phyloP scores from a whole-genome alignment of 768 basidiomycete genomes.

The Myochromella boudieri region DNA sequence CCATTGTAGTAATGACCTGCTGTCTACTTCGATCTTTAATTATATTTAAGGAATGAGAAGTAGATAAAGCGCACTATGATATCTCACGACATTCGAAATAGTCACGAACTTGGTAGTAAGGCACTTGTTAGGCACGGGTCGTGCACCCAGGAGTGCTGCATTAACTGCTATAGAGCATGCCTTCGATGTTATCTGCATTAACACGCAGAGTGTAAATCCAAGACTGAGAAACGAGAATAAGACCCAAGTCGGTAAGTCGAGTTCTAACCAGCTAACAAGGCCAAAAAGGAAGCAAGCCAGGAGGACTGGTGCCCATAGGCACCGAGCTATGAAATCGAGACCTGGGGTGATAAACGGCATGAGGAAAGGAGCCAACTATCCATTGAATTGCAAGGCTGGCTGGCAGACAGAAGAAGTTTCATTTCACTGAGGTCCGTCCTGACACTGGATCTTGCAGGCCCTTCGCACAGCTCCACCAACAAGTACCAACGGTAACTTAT shows the following conservation, averaged over 20 bases:
- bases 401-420: too few relatives aligned
- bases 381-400: neutral
- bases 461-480: too few relatives aligned
- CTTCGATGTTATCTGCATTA: neutral
- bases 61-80: neutral
- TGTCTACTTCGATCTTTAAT: too few relatives aligned
- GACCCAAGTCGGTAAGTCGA: neutral
- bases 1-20: too few relatives aligned
- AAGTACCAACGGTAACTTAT: too few relatives aligned
- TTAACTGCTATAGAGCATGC: neutral
- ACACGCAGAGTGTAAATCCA: neutral
- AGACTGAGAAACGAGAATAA: neutral
- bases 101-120: neutral
- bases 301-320: conserved; percentile 4
- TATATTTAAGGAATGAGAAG: too few relatives aligned
- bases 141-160: neutral
- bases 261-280: neutral
- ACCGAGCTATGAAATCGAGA: conserved; percentile 3
- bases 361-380: neutral
- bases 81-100: neutral
- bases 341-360: conserved; percentile 11
- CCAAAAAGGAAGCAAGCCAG: conserved; percentile 1
- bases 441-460: conserved; percentile 1
- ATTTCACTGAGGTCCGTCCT: conserved; percentile 2
- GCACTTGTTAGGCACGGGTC: neutral